Base-by-base conservation (phyloP, 768 basidiomycete species). In the Mycena galericulata region DNA sequence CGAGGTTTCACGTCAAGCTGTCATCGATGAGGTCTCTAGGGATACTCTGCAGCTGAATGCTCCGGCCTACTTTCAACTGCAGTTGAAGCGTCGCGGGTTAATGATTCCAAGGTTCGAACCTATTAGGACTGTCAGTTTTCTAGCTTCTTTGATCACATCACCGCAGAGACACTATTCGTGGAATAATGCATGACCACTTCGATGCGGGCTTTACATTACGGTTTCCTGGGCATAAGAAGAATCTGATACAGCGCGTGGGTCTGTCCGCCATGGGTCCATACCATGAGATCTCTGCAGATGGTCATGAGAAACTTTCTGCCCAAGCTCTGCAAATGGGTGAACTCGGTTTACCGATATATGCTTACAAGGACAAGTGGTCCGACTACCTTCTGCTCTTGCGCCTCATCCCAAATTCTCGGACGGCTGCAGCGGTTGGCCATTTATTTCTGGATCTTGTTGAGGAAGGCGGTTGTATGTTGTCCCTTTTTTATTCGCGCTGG, bases 401-500 rank as follows among this genome's bases (percentile, higher is more conserved):
- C 29, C 69, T 77, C 17, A 68, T 81, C 8, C 80, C 76, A 3
- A 75, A 80, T 50, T 70, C 61, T 24, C 72, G 74, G 17, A 66
- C 68, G 4, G 64, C 70, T 6, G 70, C 46, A 15, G 71, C 74
- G 14, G 62, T 80, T 30, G 79, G 75, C 20, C 79, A 82, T 72
- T 40, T 79, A 1, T 80, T 71, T 60, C 73, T 81, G 32, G 81
- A 82, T 63, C 71, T 80, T 22, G 30, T 80, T 9, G 73, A 78
- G 27, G 67, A 74, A 29, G 56, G 41, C 53, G 73, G 71, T 24
- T 74, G 78, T 79, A 30, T 20, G 74, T 58, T 43, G 1, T 43
- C 10, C 12, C 24, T 20, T 8, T 22, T 20, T 22, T 24, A 18
- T 46, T 10, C 24, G 11, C 20, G 9, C 24, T 46, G 11, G 45